Conservation (phyloP, 1,139 yeast genomes). For the Magnusiomyces ingens region DNA sequence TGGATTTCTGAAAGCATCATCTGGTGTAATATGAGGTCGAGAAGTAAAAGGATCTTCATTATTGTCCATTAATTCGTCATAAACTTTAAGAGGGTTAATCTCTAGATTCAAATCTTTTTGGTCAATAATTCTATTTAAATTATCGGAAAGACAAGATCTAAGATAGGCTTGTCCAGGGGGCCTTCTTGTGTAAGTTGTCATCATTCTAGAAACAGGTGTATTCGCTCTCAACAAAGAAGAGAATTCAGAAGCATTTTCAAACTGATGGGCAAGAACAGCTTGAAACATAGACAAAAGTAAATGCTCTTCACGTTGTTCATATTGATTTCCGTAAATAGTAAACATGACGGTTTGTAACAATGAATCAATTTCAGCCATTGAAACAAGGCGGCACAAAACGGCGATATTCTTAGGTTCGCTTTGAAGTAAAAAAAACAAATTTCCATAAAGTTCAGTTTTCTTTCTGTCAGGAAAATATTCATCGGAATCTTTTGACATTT, state of each 20-base stretch:
- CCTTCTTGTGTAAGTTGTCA: conserved; percentile 39
- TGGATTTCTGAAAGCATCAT: conserved; percentile 31
- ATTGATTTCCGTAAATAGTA: conserved; percentile 40
- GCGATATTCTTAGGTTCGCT: conserved; percentile 39
- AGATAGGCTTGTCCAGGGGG: conserved; percentile 41
- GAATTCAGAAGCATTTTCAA: conserved; percentile 35
- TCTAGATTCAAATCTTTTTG: conserved; percentile 31
- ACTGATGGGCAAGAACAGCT: conserved; percentile 36
- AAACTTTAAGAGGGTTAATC: conserved; percentile 35
- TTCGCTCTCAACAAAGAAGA: conserved; percentile 37
- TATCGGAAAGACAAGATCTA: conserved; percentile 31
- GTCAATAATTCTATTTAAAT: conserved; percentile 31
- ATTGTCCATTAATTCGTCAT: conserved; percentile 29
- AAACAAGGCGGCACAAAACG: conserved; percentile 32
- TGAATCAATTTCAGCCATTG: conserved; percentile 37
- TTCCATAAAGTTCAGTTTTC: conserved; percentile 33
- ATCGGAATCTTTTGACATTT: conserved; percentile 1
- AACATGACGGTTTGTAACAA: conserved; percentile 40
- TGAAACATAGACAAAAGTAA: conserved; percentile 37
- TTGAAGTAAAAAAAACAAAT: conserved; percentile 36
- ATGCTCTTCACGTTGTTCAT: conserved; percentile 40
- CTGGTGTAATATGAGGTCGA: conserved; percentile 27
- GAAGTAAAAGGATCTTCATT: conserved; percentile 20
- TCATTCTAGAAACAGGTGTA: conserved; percentile 40
- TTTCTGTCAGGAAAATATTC: conserved; percentile 28